These are phyloP conservation scores for Tolypocladium ovalisporum DNA, from an alignment of 2,329 filamentous ascomycete species.

Conservation along the genomic window DNA sequence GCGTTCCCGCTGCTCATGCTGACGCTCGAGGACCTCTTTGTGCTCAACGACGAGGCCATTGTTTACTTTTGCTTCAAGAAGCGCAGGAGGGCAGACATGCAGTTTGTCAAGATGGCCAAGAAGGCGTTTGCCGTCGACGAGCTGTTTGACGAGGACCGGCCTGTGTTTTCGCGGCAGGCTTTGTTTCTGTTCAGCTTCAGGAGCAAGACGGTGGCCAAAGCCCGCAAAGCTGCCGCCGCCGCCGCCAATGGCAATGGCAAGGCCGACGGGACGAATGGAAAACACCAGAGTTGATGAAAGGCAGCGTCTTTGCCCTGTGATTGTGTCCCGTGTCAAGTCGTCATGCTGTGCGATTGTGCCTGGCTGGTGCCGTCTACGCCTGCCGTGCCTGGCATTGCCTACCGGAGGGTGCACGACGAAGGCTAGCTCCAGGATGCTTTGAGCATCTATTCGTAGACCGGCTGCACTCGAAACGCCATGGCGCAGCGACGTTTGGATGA, in stretches of 20 bases:
- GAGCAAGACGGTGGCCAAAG: constrained; percentile 9
- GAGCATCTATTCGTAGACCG: background rate
- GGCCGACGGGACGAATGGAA: background rate
- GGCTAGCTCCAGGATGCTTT: background rate
- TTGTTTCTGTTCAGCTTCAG: constrained; percentile 52
- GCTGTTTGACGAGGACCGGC: constrained; percentile 48
- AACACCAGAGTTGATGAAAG: background rate
- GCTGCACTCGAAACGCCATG: background rate
- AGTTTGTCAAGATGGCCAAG: constrained; percentile 61
- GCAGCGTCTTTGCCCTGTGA: background rate
- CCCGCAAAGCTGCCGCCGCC: background rate
- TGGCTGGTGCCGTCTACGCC: background rate
- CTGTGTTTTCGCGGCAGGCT: constrained; percentile 43
- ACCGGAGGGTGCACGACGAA: background rate
- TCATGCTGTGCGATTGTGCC: background rate
- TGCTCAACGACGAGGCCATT: constrained; percentile 53
- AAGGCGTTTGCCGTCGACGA: constrained; percentile 56
- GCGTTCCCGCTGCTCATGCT: constrained; percentile 79
- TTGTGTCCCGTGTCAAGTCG: background rate
- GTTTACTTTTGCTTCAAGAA: constrained; percentile 92
- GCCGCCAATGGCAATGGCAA: background rate
- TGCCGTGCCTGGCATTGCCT: background rate
- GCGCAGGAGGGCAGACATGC: constrained; percentile 67
- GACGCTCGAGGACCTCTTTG: constrained; percentile 66
- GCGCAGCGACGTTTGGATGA: background rate